phyloP scores from a whole-genome alignment of 2,329 filamentous ascomycete genomes.

The Cladosporium austrohemisphaericum region DNA sequence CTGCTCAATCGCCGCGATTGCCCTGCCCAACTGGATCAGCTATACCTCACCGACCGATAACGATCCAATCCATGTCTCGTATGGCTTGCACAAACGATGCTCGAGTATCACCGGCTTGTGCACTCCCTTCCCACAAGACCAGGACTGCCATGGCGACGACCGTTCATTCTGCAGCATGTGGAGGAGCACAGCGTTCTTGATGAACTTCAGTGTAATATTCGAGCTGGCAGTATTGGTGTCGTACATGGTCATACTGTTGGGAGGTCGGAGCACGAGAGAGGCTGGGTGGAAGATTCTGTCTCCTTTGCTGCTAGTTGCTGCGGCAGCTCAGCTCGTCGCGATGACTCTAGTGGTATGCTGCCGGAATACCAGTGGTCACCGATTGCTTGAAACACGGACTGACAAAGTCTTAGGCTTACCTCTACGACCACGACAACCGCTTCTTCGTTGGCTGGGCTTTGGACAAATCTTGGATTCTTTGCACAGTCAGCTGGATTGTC shows the following conservation, averaged over 20 bases:
- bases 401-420: constrained; percentile 59
- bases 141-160: constrained; percentile 64
- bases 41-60: constrained; percentile 40
- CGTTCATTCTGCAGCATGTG: constrained; percentile 87
- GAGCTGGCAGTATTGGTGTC: constrained; percentile 77
- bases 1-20: constrained; percentile 67
- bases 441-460: constrained; percentile 81
- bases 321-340: constrained; percentile 66
- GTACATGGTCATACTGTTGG: constrained; percentile 71
- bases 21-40: constrained; percentile 67
- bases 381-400: neutral
- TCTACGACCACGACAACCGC: constrained; percentile 77
- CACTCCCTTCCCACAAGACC: constrained; percentile 61
- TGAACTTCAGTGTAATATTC: constrained; percentile 77
- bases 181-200: constrained; percentile 81
- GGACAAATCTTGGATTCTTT: constrained; percentile 72
- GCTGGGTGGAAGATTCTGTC: constrained; percentile 76
- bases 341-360: constrained; percentile 76
- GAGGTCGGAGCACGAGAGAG: constrained; percentile 75
- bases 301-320: constrained; percentile 62
- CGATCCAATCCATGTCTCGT: constrained; percentile 58
- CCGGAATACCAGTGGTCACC: no score
- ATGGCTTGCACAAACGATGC: constrained; percentile 79
- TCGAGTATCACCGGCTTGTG: constrained; percentile 64
- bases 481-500: constrained; percentile 57